Evolutionary conservation across 495 filamentous ascomycete species (phyloP).

Genomic region (Daldinia loculata): DNA sequence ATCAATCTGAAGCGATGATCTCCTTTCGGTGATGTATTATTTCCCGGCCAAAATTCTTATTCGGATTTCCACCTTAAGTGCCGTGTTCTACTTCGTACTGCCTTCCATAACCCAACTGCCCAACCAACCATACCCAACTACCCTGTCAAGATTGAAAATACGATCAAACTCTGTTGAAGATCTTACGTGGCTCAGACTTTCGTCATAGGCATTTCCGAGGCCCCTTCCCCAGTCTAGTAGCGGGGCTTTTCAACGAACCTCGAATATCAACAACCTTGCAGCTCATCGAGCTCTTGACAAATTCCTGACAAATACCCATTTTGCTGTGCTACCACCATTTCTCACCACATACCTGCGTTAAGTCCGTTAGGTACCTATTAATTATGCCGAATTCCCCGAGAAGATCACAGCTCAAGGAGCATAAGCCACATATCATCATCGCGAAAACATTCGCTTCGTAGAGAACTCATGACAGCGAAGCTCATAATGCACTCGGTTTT

Average conservation of each 20-base stretch:
- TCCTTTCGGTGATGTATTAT: conserved; percentile 4
- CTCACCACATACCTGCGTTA: too few species aligned
- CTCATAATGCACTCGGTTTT: not conserved
- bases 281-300: not conserved
- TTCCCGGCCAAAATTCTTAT: not conserved
- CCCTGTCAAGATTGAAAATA: not conserved
- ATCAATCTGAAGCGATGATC: conserved; percentile 28
- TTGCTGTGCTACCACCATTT: too few species aligned
- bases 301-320: not conserved
- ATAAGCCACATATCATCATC: too few species aligned
- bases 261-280: too few species aligned
- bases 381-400: not conserved
- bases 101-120: not conserved
- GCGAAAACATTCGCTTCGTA: not conserved
- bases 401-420: not conserved
- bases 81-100: not conserved
- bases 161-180: not conserved
- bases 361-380: not conserved
- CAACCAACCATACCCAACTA: not conserved
- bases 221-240: not conserved
- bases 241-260: too few species aligned
- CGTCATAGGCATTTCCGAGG: not conserved
- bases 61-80: not conserved
- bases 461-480: not conserved
- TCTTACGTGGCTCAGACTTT: conserved; percentile 4